Conservation (phyloP, 169 alveolate genomes). For the Plasmodium vinckei region DNA sequence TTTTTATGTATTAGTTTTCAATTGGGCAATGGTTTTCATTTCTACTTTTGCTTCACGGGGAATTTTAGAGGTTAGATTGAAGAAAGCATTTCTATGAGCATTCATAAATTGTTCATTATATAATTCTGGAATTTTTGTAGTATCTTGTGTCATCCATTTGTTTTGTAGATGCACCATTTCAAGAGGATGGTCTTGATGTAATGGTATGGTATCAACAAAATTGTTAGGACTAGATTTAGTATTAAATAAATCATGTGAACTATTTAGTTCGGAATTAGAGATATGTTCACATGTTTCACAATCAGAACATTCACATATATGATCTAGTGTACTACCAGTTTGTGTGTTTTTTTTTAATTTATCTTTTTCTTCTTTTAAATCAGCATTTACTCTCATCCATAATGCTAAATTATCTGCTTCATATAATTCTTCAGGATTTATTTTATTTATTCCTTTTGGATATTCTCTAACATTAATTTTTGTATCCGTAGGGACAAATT, state of each 20-base stretch:
- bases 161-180: constrained; percentile 80
- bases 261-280: constrained; percentile 45
- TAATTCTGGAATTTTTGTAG: constrained; percentile 77
- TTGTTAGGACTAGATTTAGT: constrained; percentile 49
- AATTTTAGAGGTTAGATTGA: constrained; percentile 76
- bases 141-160: constrained; percentile 80
- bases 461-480: constrained; percentile 79
- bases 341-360: constrained; percentile 12
- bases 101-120: constrained; percentile 79
- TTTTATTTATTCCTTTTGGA: constrained; percentile 80
- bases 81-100: constrained; percentile 80
- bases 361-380: constrained; percentile 78
- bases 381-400: constrained; percentile 86
- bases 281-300: constrained; percentile 17
- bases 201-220: constrained; percentile 78
- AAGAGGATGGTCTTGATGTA: constrained; percentile 83
- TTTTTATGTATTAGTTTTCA: constrained; percentile 5
- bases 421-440: constrained; percentile 80
- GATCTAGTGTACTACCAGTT: constrained; percentile 13
- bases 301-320: constrained; percentile 53
- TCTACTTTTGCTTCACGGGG: constrained; percentile 69
- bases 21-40: constrained; percentile 16
- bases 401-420: constrained; percentile 82
- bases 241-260: constrained; percentile 38
- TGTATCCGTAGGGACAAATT: constrained; percentile 80